These are phyloP conservation scores for Pythium apleroticum DNA, from an alignment of 352 stramenopile species.

Conservation along the genomic window DNA sequence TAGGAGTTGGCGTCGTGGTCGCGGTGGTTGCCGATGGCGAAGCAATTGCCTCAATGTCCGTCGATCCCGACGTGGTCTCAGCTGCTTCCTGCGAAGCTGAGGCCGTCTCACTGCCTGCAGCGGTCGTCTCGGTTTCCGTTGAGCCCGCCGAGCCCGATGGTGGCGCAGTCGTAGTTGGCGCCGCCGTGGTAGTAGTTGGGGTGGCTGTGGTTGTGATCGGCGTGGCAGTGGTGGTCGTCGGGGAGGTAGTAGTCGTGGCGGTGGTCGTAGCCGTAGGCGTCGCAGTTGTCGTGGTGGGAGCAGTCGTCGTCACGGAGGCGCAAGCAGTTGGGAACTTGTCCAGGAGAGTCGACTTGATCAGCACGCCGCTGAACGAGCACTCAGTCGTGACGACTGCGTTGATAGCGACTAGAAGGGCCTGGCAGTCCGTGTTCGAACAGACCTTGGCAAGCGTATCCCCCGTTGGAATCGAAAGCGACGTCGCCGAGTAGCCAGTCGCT, in stretches of 20 bases:
- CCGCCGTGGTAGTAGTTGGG: background rate
- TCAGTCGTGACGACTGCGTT: slow-evolving; percentile 15
- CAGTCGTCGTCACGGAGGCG: slow-evolving; percentile 10
- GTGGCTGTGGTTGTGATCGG: background rate
- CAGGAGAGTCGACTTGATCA: slow-evolving; percentile 16
- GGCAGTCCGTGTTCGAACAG: slow-evolving; percentile 29
- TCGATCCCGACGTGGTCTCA: slow-evolving; percentile 1
- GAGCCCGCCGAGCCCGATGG: background rate
- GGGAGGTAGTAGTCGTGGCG: background rate
- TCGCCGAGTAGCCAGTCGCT: slow-evolving; percentile 11
- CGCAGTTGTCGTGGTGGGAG: background rate
- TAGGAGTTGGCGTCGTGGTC: background rate
- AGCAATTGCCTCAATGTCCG: background rate
- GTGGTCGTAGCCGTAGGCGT: background rate
- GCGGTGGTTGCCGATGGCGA: background rate
- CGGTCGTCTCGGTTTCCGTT: background rate
- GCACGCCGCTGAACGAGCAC: slow-evolving; percentile 13
- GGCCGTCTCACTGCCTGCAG: background rate
- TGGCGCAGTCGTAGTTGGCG: background rate
- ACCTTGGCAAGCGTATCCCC: slow-evolving; percentile 24
- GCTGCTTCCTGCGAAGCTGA: background rate
- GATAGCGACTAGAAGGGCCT: slow-evolving; percentile 24
- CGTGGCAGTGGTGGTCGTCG: background rate
- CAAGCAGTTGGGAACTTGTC: slow-evolving; percentile 24
- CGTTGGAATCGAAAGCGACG: slow-evolving; percentile 14